phyloP scores from a whole-genome alignment of 495 filamentous ascomycete species.

The Neurospora hispaniola region DNA sequence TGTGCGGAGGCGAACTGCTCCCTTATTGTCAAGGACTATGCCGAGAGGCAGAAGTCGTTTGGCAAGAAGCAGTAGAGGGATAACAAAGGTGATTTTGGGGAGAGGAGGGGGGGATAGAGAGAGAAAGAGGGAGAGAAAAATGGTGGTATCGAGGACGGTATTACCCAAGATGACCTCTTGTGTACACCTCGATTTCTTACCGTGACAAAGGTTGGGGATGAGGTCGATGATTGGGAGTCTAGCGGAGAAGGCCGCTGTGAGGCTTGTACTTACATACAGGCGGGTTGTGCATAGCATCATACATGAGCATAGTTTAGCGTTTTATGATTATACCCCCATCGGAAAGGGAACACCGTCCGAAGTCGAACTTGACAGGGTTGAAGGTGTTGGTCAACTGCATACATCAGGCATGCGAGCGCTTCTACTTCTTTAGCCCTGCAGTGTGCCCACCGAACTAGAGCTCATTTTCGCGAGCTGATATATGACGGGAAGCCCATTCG shows the following conservation, averaged over 20 bases:
- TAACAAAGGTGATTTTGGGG: background rate
- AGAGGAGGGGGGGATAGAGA: too few species aligned
- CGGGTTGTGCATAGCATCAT: background rate
- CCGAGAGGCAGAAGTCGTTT: constrained; percentile 51
- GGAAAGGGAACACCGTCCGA: background rate
- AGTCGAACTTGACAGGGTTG: too few species aligned
- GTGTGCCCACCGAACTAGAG: too few species aligned
- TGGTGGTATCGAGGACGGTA: background rate
- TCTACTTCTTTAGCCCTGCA: too few species aligned
- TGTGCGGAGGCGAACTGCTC: constrained; percentile 79
- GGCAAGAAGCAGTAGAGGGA: constrained; percentile 17
- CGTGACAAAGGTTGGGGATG: background rate
- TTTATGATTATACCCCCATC: background rate
- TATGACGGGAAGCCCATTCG: too few species aligned
- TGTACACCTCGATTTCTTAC: background rate
- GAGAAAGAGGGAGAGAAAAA: background rate
- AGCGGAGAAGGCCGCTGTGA: background rate
- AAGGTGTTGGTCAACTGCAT: too few species aligned
- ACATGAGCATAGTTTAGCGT: background rate
- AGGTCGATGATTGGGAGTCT: background rate
- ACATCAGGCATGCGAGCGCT: too few species aligned
- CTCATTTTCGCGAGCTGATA: too few species aligned
- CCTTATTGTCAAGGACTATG: constrained; percentile 70
- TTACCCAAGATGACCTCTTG: background rate
- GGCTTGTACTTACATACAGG: background rate